Base-by-base conservation (phyloP, 768 basidiomycete species). In the Amylocystis lapponica region DNA sequence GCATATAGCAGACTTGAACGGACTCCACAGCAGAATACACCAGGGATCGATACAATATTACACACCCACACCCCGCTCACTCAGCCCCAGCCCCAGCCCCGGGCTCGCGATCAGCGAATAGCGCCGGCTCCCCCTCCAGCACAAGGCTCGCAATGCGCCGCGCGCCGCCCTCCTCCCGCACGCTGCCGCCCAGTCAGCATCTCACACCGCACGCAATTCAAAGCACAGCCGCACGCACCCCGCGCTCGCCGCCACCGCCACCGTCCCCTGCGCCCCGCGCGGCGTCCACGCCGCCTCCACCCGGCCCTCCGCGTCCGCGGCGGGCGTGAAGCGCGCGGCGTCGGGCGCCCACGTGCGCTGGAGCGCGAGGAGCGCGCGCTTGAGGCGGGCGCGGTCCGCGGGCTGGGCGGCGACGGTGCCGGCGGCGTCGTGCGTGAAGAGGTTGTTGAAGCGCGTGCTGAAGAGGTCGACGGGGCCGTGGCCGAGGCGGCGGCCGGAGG, bases 381-480 rank as follows among this genome's bases (percentile, higher is more conserved):
- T 61, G 27, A 61, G 45, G 4, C 50, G 56, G 11, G 51, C 58
- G 21, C 49, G 45, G 41, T 54, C 56, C n/a, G 58, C 58, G 39
- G 47, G 41, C 14, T 49, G 35, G 1, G 58, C 60, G 9, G 39
- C 48, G 3, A 61, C 54, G 43, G 44, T 38, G 21, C 57, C 58
- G 8, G 32, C 45, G 4, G 49, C 58, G 23, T 59, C 56, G 20
- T 27, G 14, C 11, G 60, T 48, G 50, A 57, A 59, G 43, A 43
- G 49, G 45, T 61, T 61, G 19, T 36, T 16, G 46, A 59, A 61
- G 36, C 56, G 52, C 8, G 56, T 61, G 50, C 54, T 56, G 49
- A 61, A 61, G 34, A 61, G 51, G 43, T 61, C 60, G 48, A 61
- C 50, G 20, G 60, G 60, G 5, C 60, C 60, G 1, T 49, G 60